Conservation (phyloP, 139 green algal species). For the Micromonas pusilla region DNA sequence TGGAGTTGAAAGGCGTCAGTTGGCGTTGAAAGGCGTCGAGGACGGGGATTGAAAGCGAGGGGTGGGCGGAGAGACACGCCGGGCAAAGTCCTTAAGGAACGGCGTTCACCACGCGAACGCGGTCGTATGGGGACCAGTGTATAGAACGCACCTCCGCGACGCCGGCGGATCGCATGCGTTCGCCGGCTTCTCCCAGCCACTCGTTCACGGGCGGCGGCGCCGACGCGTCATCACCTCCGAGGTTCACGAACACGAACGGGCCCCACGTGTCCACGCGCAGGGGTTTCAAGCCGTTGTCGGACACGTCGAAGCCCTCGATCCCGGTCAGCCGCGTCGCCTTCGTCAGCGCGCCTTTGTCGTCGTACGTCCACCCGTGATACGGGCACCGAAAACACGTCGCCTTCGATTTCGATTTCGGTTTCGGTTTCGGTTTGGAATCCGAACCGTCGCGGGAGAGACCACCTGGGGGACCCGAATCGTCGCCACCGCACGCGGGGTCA, state of each 20-base stretch:
- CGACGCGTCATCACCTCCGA: background rate
- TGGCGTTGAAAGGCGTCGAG: no score
- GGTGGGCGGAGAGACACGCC: no score
- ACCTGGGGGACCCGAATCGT: background rate
- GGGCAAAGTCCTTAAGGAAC: no score
- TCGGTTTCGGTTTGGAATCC: background rate
- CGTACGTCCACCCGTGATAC: conserved; percentile 62
- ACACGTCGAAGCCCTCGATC: conserved; percentile 45
- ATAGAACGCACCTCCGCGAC: no score
- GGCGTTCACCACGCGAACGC: no score
- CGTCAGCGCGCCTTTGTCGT: conserved; percentile 7
- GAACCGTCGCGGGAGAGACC: no score
- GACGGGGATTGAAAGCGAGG: no score
- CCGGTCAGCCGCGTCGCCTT: conserved; percentile 44
- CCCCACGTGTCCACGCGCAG: conserved; percentile 14
- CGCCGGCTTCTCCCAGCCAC: no score
- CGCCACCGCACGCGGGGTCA: background rate
- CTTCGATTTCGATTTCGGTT: background rate
- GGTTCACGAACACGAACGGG: conserved; percentile 35
- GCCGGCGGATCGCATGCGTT: no score
- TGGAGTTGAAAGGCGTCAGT: no score
- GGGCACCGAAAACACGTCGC: conserved; percentile 42
- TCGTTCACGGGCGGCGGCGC: background rate
- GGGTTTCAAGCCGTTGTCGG: conserved; percentile 32
- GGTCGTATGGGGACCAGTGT: no score